A percentile compares a stretch with the other conserved stretches of the same genome.
phyloP scores from a whole-genome alignment of 2,329 filamentous ascomycete genomes.

The Parascedosporium putredinis region DNA sequence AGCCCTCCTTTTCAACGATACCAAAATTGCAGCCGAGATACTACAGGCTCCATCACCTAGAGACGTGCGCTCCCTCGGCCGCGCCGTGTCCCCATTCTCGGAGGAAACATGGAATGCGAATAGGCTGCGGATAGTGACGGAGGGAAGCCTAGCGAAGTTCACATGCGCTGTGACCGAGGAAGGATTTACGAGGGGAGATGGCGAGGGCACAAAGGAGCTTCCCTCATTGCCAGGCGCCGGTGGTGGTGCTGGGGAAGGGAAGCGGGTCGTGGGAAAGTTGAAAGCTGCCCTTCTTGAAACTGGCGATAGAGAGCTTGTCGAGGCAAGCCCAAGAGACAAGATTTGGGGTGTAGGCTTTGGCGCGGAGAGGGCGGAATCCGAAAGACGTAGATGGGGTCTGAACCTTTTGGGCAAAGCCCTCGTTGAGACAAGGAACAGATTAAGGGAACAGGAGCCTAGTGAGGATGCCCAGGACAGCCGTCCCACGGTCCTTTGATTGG shows the following conservation, averaged over 20 bases:
- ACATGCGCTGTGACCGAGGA: conserved; percentile 26
- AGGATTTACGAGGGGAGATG: conserved; percentile 16
- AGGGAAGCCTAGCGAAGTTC: conserved; percentile 52
- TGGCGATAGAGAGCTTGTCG: conserved; percentile 49
- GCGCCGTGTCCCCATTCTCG: conserved; percentile 42
- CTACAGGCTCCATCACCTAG: conserved; percentile 34
- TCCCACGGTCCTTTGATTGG: too few species aligned
- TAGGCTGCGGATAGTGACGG: conserved; percentile 42
- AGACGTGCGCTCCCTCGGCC: conserved; percentile 42
- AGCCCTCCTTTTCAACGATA: conserved; percentile 37
- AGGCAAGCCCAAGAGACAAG: conserved; percentile 48
- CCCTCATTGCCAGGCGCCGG: conserved; percentile 12
- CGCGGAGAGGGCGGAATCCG: conserved; percentile 34
- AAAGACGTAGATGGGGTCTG: conserved; percentile 45
- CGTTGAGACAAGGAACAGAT: conserved; percentile 43
- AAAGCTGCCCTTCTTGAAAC: conserved; percentile 42
- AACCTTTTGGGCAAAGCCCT: conserved; percentile 56
- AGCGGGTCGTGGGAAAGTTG: conserved; percentile 27
- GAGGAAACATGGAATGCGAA: conserved; percentile 38
- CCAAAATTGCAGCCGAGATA: conserved; percentile 33
- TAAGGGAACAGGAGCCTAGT: conserved; percentile 30
- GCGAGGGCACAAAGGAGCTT: conserved; percentile 9
- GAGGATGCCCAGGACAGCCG: background rate
- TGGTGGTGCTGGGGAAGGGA: background rate
- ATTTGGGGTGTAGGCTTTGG: conserved; percentile 59